phyloP scores from a whole-genome alignment of 768 basidiomycete genomes.

The Tylopilus cervinicoccineus region DNA sequence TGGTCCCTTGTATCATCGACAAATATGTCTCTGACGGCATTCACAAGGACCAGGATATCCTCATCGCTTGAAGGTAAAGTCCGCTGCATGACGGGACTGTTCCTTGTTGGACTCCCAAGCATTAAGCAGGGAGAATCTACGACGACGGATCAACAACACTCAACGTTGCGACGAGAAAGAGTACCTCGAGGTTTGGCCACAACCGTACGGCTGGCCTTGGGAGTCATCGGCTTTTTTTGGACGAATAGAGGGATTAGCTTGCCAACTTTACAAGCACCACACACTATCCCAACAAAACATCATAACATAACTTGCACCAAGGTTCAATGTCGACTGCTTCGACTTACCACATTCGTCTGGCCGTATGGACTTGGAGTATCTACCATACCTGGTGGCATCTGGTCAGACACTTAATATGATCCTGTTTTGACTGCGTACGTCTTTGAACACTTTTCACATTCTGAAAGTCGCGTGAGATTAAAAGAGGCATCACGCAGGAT shows the following conservation, averaged over 20 bases:
- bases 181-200: slow-evolving; percentile 44
- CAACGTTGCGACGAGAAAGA: neutral
- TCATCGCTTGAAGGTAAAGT: slow-evolving; percentile 3
- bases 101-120: neutral
- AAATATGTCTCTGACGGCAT: slow-evolving; percentile 9
- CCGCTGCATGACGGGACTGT: neutral
- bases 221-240: slow-evolving; percentile 32
- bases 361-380: slow-evolving; percentile 69
- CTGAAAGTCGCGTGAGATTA: slow-evolving; percentile 32
- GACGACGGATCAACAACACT: neutral
- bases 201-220: slow-evolving; percentile 42
- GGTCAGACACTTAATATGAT: slow-evolving; percentile 4
- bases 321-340: neutral
- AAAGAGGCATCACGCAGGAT: neutral
- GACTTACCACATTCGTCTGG: slow-evolving; percentile 59
- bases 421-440: slow-evolving; percentile 38
- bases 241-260: slow-evolving; percentile 55
- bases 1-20: slow-evolving; percentile 1
- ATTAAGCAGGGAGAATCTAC: slow-evolving; percentile 16
- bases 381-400: slow-evolving; percentile 52
- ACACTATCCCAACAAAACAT: slow-evolving; percentile 39
- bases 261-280: slow-evolving; percentile 62
- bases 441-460: slow-evolving; percentile 60
- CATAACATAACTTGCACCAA: too few species aligned
- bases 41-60: slow-evolving; percentile 9